Conservation (phyloP, 2,329 filamentous ascomycete species). For the Aspergillus sp. region DNA sequence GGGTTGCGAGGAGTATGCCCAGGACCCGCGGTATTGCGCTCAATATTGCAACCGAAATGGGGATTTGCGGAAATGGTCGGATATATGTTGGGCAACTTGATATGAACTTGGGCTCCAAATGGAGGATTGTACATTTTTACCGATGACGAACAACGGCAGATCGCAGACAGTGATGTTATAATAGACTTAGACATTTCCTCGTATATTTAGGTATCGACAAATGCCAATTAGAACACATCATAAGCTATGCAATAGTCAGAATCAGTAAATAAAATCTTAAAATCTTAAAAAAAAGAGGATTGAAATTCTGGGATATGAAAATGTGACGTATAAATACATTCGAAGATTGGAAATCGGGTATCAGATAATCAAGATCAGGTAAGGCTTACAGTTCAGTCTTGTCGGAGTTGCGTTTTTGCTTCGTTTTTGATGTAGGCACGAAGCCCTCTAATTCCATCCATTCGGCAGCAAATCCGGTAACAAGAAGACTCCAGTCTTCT, state of each 20-base stretch:
- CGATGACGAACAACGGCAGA: background rate
- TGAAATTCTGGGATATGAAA: background rate
- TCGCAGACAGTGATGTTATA: background rate
- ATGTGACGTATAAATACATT: constrained; percentile 1
- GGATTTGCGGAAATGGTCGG: constrained; percentile 49
- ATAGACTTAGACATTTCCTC: background rate
- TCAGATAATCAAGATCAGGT: constrained; percentile 15
- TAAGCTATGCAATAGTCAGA: constrained; percentile 12
- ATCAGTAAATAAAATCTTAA: constrained; percentile 14
- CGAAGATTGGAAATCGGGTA: background rate
- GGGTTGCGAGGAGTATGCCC: constrained; percentile 53
- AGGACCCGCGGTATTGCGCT: constrained; percentile 50
- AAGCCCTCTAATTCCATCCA: constrained; percentile 81
- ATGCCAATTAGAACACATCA: constrained; percentile 8
- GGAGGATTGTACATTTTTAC: background rate
- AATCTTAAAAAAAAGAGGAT: background rate
- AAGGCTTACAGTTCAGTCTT: constrained; percentile 46
- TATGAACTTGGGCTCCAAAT: constrained; percentile 19
- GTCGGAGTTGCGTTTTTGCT: constrained; percentile 15
- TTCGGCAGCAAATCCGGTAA: constrained; percentile 81
- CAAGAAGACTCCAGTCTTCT: constrained; percentile 82
- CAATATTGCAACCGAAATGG: constrained; percentile 49
- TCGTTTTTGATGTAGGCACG: constrained; percentile 27
- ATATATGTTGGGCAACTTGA: constrained; percentile 44
- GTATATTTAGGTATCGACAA: background rate